Evolutionary conservation across 331 rosid species (phyloP), one percentile per base, ranked within the genome.

Genomic region (Spiraea crenata): DNA sequence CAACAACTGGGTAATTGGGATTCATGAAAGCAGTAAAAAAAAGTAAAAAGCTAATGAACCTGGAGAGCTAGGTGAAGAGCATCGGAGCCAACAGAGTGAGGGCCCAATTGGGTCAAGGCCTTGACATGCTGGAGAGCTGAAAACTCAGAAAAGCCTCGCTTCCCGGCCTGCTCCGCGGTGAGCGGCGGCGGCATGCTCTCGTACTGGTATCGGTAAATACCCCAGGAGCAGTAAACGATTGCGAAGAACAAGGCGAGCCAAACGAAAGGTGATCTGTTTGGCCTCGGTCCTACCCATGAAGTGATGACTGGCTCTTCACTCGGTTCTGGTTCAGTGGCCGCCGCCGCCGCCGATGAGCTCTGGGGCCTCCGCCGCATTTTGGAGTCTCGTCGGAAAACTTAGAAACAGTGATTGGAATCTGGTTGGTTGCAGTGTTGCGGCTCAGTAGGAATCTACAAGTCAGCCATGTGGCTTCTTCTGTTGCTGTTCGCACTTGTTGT

Each of bases 131-230:
- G 77, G 45, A 87, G 67, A 16, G 97, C 92, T 66, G 86, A 88
- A 42, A 79, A 67, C 84, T 93, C 97, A 0, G 99, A 87, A 81
- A 93, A 93, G 69, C 99, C 99, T 67, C 99, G 81, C 71, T 91
- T 91, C 42, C 96, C 99, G 7, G 97, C 99, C 71, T 87, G 84
- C 44, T 87, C 92, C 9, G 92, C 82, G 1, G 86, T 82, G 31
- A 93, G 88, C 31, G 99, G 92, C 69, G 47, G 9, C 3, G 99
- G 99, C 86, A 93, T 57, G 73, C 37, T 83, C 80, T 83, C 84
- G 72, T 80, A 93, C 80, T 93, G 99, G 80, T 91, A 85, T 0
- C 66, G 71, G 44, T 89, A 86, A 50, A 93, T 72, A 12, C 85
- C 63, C 66, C 84, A 90, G 41, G 89, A 87, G 47, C 84, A 49